Percentiles rank a stretch among this genome's conserved stretches.
Conservation (phyloP, 768 basidiomycete species). For the Mycena venus region DNA sequence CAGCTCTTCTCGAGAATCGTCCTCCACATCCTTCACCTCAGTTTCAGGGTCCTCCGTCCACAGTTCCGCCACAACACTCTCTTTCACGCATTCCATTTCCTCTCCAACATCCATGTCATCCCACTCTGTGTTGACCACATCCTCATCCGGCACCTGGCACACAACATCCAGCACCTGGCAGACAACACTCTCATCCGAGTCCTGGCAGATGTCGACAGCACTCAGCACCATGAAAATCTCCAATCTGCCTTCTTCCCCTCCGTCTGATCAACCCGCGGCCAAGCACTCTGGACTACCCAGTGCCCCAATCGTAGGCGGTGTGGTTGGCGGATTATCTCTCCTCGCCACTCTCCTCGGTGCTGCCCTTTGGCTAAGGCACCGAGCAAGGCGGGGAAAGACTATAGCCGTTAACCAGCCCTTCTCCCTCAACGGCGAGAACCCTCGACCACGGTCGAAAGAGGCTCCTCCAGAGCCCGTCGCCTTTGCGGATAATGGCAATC, state of each 20-base stretch:
- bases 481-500: background rate
- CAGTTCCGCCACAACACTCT: background rate
- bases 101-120: background rate
- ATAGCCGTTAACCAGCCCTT: background rate
- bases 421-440: background rate
- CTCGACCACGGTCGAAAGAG: background rate
- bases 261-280: background rate
- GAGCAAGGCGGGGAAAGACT: background rate
- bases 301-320: background rate
- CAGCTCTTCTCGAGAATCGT: background rate
- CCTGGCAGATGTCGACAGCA: background rate
- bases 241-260: background rate
- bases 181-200: background rate
- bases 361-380: background rate
- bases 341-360: background rate
- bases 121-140: background rate
- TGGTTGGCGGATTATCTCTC: background rate
- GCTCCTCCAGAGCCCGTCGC: background rate
- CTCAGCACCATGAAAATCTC: background rate
- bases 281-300: background rate
- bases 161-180: background rate
- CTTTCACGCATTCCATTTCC: background rate
- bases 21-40: background rate
- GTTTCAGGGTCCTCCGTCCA: background rate
- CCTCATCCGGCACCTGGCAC: background rate